Base-by-base conservation (phyloP, 2,329 filamentous ascomycete species). In the Trichoderma koningiopsis region DNA sequence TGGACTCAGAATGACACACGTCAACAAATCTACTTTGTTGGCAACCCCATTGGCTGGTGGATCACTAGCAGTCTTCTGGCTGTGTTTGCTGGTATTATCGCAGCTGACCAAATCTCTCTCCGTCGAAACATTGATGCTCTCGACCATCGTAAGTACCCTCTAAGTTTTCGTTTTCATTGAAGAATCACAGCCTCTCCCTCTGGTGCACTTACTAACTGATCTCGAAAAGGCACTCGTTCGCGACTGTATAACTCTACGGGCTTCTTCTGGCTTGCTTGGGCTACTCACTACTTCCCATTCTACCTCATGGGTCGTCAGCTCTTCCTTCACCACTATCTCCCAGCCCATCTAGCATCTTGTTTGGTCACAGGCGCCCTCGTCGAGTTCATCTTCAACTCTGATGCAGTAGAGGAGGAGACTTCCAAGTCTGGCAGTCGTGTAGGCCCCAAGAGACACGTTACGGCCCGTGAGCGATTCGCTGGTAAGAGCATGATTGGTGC, bases 201-300 rank as follows among this genome's bases (percentile, higher is more conserved):
- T 3, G 31, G 8, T 3, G 5, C 2, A 4, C 29, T 8, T 5
- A 8, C 63, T 67, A 52, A 67, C 37, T 56, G 3, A 43, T 35
- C 16, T 59, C 5, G 7, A 14, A 24, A 77, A 91, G 94, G 94
- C 73, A 94, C 96, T 35, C 94, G 96, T 73, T 94, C 92, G 29
- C 94, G 94, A 72, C 87, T 99, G 61, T 99, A 99, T 83, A 98
- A 98, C 86, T 97, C 94, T 67, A 98, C 96, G 0, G 96, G 96
- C 29, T 99, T 99, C 88, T 96, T 99, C 85, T 98, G 97, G 89
- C 88, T 99, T 69, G 93, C 94, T 68, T 99, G 96, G 96, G 94
- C 93, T 16, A 95, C 94, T 2, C 96, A 99, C 80, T 99, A 97
- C 84, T 89, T 97, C 80, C 95, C 95, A 64, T 99, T 99, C 85